Conservation (phyloP, 2,329 filamentous ascomycete genomes). For the Diplocarpon mali region DNA sequence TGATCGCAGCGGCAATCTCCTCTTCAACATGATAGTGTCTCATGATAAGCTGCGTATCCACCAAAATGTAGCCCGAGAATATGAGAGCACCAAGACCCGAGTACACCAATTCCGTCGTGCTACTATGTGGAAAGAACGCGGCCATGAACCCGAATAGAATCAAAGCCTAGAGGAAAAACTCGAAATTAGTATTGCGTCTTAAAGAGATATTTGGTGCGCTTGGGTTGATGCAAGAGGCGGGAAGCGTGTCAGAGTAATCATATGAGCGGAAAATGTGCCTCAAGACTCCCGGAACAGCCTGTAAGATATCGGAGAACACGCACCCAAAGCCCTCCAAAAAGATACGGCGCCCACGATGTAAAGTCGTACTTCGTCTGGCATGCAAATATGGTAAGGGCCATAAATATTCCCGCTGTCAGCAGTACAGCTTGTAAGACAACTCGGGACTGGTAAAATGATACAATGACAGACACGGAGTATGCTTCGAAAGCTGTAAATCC, state of each 20-base stretch:
- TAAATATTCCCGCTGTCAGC: constrained; percentile 74
- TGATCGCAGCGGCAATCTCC: constrained; percentile 92
- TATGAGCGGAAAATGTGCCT: too few species aligned
- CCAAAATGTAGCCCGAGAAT: constrained; percentile 89
- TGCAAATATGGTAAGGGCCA: constrained; percentile 74
- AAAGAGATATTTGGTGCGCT: too few species aligned
- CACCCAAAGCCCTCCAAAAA: constrained; percentile 84
- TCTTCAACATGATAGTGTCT: constrained; percentile 95
- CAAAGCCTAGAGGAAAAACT: constrained; percentile 29
- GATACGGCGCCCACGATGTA: constrained; percentile 90
- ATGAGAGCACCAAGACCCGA: constrained; percentile 72
- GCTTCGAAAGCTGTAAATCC: constrained; percentile 88
- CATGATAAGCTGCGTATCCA: constrained; percentile 93
- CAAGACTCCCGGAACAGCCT: too few species aligned
- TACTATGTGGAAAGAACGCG: constrained; percentile 76
- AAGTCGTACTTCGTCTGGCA: constrained; percentile 99
- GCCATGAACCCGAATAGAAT: constrained; percentile 90
- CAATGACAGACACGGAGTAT: constrained; percentile 85
- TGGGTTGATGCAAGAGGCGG: too few species aligned
- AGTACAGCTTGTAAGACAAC: constrained; percentile 86
- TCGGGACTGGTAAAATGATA: constrained; percentile 73
- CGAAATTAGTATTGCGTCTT: too few species aligned
- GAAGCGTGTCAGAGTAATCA: too few species aligned
- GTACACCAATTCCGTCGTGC: constrained; percentile 75
- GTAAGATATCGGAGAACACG: constrained; percentile 8